Evolutionary conservation across 306 rosid genomes (phyloP), one percentile per base, ranked within the genome.

Genomic region (Hippophae tibetana): DNA sequence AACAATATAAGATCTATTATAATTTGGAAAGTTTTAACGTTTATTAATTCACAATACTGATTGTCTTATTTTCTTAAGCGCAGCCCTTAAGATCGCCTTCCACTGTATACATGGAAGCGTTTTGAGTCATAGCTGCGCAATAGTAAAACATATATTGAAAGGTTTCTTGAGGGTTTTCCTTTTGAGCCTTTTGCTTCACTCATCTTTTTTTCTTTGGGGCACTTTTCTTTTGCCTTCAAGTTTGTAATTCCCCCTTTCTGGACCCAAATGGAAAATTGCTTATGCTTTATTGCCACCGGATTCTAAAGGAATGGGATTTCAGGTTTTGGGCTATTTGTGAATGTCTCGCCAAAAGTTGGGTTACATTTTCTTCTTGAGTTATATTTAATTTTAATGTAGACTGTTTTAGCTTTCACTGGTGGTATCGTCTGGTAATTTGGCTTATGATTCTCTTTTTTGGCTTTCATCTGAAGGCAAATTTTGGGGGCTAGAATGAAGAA

Each of bases 21-120:
- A 31, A 31, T 31, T 31, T 31, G 3, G 0, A 31, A 31, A 31
- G 3, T 0, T 31, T 31, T 31, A 31, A 31, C 38, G 2, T 31
- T 1, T 31, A 31, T 31, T 31, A 4, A 18, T 1, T 31, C 38
- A 31, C 11, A 44, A 3, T 11, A 7, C 46, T 55, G 7, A 0
- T 9, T 52, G 40, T 63, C 8, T 8, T 23, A 2, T 2, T 42
- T 27, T 48, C 6, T 42, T 12, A 69, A 72, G 97, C 89, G 81
- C 73, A 27, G 89, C 97, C 92, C 97, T 84, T 86, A 84, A 86
- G 97, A 81, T 89, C 87, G 97, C 95, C 95, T 89, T 86, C 86
- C 87, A 50, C 9, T 7, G 11, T 6, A 58, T 13, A 71, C 40
- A 68, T 84, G 97, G 78, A 86, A 89, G 93, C 89, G 84, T 82